Percentiles rank a stretch among this genome's conserved stretches.
phyloP scores from a whole-genome alignment of 1,284 basidiomycete genomes.

The Heterobasidion parviporum region DNA sequence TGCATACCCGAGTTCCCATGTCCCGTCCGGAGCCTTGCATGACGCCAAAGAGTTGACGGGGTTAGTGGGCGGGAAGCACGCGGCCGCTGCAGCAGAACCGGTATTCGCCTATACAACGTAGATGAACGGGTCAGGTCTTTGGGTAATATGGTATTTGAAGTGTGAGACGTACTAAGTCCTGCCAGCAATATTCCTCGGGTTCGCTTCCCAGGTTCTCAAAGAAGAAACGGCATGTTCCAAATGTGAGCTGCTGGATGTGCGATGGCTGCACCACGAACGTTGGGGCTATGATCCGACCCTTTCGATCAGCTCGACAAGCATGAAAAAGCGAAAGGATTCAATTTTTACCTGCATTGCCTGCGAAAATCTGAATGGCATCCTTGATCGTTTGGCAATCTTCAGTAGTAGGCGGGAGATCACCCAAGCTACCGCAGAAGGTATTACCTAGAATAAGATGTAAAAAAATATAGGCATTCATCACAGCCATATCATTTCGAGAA shows the following conservation, averaged over 20 bases:
- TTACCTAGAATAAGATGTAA: slow-evolving; percentile 8
- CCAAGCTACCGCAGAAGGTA: slow-evolving; percentile 12
- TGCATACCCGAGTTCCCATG: slow-evolving; percentile 17
- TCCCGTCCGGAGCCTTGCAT: slow-evolving; percentile 12
- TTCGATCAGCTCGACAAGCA: background rate
- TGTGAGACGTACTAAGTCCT: slow-evolving; percentile 1
- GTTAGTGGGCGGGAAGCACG: slow-evolving; percentile 18
- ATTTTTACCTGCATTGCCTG: slow-evolving; percentile 12
- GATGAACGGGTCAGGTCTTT: background rate
- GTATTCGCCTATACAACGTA: slow-evolving; percentile 8
- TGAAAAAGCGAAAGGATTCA: background rate
- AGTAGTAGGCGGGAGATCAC: slow-evolving; percentile 16
- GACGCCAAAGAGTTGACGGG: slow-evolving; percentile 16
- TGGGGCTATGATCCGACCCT: slow-evolving; percentile 10
- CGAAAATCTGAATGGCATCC: slow-evolving; percentile 17
- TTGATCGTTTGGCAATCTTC: slow-evolving; percentile 19
- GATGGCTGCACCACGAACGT: slow-evolving; percentile 18
- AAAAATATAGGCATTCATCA: background rate
- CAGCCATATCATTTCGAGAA: background rate
- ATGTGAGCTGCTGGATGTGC: slow-evolving; percentile 18
- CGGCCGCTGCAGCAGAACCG: slow-evolving; percentile 13
- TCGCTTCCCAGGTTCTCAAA: slow-evolving; percentile 16
- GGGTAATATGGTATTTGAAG: background rate
- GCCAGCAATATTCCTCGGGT: slow-evolving; percentile 18
- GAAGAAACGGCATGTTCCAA: slow-evolving; percentile 21